These are phyloP conservation scores for Begonia loranthoides DNA, from an alignment of 306 rosid species.

Conservation along the genomic window DNA sequence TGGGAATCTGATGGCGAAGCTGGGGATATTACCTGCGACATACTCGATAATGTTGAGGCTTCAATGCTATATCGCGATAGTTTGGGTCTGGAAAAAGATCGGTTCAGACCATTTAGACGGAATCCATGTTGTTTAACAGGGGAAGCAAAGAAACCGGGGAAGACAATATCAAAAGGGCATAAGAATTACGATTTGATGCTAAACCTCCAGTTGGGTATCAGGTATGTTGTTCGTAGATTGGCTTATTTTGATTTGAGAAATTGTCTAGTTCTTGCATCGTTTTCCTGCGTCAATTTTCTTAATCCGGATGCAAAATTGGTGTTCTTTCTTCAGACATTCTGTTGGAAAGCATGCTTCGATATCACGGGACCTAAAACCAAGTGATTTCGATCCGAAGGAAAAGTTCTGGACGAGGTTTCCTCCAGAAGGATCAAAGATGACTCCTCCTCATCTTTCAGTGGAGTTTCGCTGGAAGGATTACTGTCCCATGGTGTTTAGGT, in stretches of 20 bases:
- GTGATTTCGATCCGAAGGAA: conserved; percentile 79
- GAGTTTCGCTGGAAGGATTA: conserved; percentile 98
- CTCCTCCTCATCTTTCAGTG: conserved; percentile 86
- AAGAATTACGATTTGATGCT: conserved; percentile 91
- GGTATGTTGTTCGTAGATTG: conserved; percentile 22
- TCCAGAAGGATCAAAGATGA: conserved; percentile 66
- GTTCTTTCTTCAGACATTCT: conserved; percentile 40
- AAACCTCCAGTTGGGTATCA: conserved; percentile 81
- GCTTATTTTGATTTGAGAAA: conserved; percentile 4
- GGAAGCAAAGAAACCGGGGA: conserved; percentile 79
- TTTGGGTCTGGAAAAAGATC: conserved; percentile 18
- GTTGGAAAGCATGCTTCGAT: conserved; percentile 83
- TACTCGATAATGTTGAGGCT: conserved; percentile 82
- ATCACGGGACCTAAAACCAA: conserved; percentile 29
- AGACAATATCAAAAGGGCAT: conserved; percentile 72
- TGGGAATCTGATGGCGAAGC: conserved; percentile 97
- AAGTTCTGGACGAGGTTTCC: conserved; percentile 99
- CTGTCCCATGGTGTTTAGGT: conserved; percentile 97
- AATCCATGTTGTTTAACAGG: conserved; percentile 34
- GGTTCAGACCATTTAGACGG: conserved; percentile 28
- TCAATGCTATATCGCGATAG: conserved; percentile 46
- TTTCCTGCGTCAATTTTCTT: background rate
- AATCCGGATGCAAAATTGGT: too few species aligned
- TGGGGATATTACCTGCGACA: conserved; percentile 92
- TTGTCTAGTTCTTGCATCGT: conserved; percentile 2